Evolutionary conservation across 208 protist genomes (phyloP).

Genomic region (Acanthamoeba royreba): DNA sequence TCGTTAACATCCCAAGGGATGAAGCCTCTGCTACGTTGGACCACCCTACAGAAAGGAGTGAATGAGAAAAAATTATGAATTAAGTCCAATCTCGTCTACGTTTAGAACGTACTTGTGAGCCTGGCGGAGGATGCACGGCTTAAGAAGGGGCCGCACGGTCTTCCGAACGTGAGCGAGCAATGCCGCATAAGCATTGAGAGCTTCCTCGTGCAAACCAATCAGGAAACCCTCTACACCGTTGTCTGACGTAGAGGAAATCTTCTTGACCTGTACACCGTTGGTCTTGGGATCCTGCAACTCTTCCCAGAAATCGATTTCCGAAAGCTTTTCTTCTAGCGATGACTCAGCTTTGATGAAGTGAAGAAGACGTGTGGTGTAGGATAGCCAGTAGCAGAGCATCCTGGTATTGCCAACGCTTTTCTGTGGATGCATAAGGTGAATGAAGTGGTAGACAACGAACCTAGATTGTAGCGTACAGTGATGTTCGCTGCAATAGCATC

Average conservation of each 20-base stretch:
- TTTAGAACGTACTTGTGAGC: not conserved
- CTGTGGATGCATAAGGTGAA: not conserved
- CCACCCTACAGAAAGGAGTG: not conserved
- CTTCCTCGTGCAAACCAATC: not conserved
- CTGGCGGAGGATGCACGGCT: slow-evolving; percentile 2
- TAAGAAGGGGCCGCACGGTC: not conserved
- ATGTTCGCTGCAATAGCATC: not conserved
- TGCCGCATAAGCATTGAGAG: not conserved
- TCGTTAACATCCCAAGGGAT: slow-evolving; percentile 16
- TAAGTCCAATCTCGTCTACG: too few species aligned
- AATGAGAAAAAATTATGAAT: too few species aligned
- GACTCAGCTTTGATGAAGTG: not conserved
- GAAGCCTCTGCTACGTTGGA: not conserved
- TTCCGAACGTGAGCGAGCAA: not conserved
- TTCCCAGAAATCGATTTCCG: not conserved
- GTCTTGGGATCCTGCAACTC: not conserved
- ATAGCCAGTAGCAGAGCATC: slow-evolving; percentile 1
- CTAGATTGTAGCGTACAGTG: not conserved
- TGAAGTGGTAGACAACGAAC: not conserved
- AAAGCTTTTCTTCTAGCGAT: not conserved
- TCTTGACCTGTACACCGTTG: not conserved
- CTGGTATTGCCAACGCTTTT: not conserved
- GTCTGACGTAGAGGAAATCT: not conserved
- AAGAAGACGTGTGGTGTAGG: not conserved
- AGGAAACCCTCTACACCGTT: not conserved